Base-by-base conservation (phyloP, 805 yeast genomes). In the Brettanomyces nanus region DNA sequence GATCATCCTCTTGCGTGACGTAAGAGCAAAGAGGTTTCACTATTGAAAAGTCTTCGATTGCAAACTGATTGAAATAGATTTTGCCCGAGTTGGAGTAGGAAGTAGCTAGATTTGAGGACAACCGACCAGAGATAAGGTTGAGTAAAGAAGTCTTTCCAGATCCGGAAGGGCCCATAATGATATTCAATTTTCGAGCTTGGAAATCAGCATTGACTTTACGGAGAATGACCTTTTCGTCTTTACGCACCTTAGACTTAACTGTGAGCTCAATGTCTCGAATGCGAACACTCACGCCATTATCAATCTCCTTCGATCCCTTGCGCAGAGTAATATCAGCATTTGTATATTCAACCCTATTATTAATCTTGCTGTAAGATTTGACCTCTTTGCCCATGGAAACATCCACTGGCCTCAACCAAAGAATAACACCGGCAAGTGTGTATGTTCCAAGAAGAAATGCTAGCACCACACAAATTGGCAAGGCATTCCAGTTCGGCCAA, bases 141-240 rank as follows among this genome's bases (percentile, higher is more conserved):
- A 82, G 58, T 31, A 83, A 53, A 0, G 89, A 75, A 0, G 86
- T 77, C 50, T 82, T 82, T 7, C 90, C 92, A 0, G 83, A 75
- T 1, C 90, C 90, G 1, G 87, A 80, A 0, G 90, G 89, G 0
- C 92, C 92, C 78, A 82, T 73, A 31, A 82, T 80, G 4, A 80
- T 85, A 51, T 80, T 82, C 7, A 83, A 62, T 30, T 72, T 65
- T 13, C 79, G 76, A 2, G 77, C 66, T 21, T 60, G 57, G 49
- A 80, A 78, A 5, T 48, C 44, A 0, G 81, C 85, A 38, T 63
- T 56, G 11, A 83, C 61, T 14, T 66, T 54, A 30, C 66, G 51
- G 28, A 79, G 46, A 34, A 75, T 53, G 29, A 62, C 65, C 11
- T 49, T 47, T 3, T 38, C 38, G 4, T 42, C 33, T 5, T 45